phyloP scores from a whole-genome alignment of 2,329 filamentous ascomycete species.

The Epicoccum nigrum region DNA sequence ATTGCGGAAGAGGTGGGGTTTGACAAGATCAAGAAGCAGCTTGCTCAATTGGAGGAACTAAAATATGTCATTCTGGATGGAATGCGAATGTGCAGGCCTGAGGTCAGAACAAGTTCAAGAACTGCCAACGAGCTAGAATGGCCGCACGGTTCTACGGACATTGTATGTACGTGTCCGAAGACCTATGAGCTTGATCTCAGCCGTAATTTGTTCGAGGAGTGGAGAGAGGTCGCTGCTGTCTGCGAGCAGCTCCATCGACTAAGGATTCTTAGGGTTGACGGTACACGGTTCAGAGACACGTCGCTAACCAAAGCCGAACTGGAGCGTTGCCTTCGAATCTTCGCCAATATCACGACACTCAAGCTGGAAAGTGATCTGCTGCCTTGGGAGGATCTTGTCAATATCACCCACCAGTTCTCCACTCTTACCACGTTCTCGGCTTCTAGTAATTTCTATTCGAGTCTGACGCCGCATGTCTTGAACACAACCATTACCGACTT shows the following conservation, averaged over 20 bases:
- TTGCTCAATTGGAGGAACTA: conserved; percentile 78
- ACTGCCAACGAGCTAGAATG: conserved; percentile 24
- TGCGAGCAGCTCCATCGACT: conserved; percentile 73
- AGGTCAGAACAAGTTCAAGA: conserved; percentile 27
- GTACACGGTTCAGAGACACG: conserved; percentile 68
- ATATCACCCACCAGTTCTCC: conserved; percentile 59
- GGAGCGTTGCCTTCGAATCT: conserved; percentile 33
- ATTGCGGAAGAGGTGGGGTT: conserved; percentile 93
- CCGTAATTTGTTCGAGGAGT: conserved; percentile 75
- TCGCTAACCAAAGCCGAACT: conserved; percentile 31
- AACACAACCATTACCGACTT: conserved; percentile 64
- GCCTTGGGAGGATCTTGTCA: conserved; percentile 46
- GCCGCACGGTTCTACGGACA: conserved; percentile 51
- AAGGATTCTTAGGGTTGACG: conserved; percentile 71
- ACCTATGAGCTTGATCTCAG: conserved; percentile 81
- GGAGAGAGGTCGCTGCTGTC: conserved; percentile 72
- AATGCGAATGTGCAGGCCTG: conserved; percentile 61
- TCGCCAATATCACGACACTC: conserved; percentile 52
- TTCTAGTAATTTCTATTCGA: conserved; percentile 47
- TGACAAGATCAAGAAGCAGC: conserved; percentile 83
- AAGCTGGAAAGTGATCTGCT: conserved; percentile 57
- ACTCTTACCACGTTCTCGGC: conserved; percentile 59
- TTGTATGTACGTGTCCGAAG: conserved; percentile 63
- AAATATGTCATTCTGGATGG: conserved; percentile 83
- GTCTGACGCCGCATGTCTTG: conserved; percentile 48